Percentiles rank a stretch among this genome's conserved stretches.
phyloP scores from a whole-genome alignment of 2,329 filamentous ascomycete genomes.

The Camillea tinctor region DNA sequence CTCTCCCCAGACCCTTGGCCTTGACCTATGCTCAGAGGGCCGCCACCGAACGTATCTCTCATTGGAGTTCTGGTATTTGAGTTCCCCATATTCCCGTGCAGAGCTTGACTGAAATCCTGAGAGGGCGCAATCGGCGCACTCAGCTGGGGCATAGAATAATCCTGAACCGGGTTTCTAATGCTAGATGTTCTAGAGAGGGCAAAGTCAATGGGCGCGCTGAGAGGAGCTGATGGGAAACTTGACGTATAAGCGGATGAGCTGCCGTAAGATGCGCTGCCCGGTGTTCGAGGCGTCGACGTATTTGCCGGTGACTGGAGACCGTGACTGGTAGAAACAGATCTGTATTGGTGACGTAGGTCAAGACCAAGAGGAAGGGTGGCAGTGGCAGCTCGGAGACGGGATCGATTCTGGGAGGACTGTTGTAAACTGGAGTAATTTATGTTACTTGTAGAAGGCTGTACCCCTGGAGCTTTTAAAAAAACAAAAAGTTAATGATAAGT shows the following conservation, averaged over 20 bases:
- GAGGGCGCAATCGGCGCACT: constrained; percentile 54
- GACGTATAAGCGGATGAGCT: constrained; percentile 46
- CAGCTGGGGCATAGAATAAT: constrained; percentile 55
- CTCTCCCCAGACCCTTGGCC: constrained; percentile 28
- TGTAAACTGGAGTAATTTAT: constrained; percentile 51
- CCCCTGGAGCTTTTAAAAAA: constrained; percentile 39
- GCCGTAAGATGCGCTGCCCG: constrained; percentile 41
- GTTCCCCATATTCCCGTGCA: constrained; percentile 42
- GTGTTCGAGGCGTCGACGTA: constrained; percentile 34
- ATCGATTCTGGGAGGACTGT: constrained; percentile 42
- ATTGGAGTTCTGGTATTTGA: constrained; percentile 43
- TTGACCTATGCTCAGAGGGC: constrained; percentile 26
- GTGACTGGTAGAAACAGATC: constrained; percentile 29
- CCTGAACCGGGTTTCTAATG: constrained; percentile 36
- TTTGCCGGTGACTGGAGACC: constrained; percentile 30
- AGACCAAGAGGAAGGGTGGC: constrained; percentile 33
- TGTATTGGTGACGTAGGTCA: constrained; percentile 33
- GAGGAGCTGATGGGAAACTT: constrained; percentile 53
- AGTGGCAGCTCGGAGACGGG: constrained; percentile 48
- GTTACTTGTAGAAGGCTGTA: constrained; percentile 48
- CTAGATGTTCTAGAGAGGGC: constrained; percentile 45
- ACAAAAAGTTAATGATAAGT: constrained; percentile 15
- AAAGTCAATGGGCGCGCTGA: constrained; percentile 54
- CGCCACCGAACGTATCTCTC: constrained; percentile 43
- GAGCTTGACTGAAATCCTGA: constrained; percentile 51